A percentile compares a stretch with the other conserved stretches of the same genome.
phyloP scores from a whole-genome alignment of 2,329 filamentous ascomycete species.

The Aureobasidium musti region DNA sequence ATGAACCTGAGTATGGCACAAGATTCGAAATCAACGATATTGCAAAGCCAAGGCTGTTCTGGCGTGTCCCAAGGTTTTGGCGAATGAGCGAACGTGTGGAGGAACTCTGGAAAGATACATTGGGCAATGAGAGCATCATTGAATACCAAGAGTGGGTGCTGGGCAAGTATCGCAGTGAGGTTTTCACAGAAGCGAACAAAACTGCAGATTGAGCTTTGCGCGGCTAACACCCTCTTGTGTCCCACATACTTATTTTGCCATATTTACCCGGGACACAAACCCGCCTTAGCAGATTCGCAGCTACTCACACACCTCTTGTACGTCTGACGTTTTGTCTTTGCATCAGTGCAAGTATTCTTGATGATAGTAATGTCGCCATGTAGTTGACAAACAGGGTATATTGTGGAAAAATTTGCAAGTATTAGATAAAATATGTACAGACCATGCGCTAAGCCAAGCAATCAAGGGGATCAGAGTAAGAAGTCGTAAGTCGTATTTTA shows the following conservation, averaged over 20 bases:
- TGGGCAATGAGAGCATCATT: not conserved
- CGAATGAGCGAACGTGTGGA: not conserved
- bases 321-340: conserved; percentile 37
- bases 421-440: conserved; percentile 22
- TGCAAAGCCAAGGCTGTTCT: not conserved
- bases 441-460: not conserved
- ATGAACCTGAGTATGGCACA: not conserved
- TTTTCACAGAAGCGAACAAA: not conserved
- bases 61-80: not conserved
- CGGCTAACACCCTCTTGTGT: too few species aligned
- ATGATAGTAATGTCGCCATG: conserved; percentile 50
- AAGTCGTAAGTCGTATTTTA: conserved; percentile 15
- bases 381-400: conserved; percentile 34
- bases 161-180: not conserved
- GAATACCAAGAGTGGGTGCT: not conserved
- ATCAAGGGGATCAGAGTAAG: not conserved
- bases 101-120: not conserved
- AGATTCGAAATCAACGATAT: not conserved
- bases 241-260: too few species aligned
- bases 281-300: conserved; percentile 38
- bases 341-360: conserved; percentile 43
- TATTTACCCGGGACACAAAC: conserved; percentile 36
- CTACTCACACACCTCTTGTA: conserved; percentile 38
- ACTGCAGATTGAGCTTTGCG: too few species aligned
- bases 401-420: not conserved